phyloP scores from a whole-genome alignment of 148 eudicot species.

The Camellia japonica region DNA sequence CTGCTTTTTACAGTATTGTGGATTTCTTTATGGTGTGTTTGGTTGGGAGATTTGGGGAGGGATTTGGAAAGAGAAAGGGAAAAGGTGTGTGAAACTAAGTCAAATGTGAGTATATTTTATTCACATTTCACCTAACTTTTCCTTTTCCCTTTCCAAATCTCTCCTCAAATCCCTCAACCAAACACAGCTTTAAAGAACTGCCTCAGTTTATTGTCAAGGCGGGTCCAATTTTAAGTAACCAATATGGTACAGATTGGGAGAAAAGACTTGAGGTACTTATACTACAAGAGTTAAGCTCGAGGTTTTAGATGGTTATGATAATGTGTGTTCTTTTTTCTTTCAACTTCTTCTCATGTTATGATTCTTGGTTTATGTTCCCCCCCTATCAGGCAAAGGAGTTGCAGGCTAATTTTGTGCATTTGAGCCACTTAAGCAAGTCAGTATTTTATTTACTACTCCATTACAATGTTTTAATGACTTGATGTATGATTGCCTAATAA shows the following conservation, averaged over 20 bases:
- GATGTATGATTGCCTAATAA: neutral
- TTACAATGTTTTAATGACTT: neutral
- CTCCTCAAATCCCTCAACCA: no score
- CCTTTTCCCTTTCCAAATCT: no score
- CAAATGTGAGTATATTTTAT: no score
- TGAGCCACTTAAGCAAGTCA: conserved; percentile 88
- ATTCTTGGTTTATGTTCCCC: neutral
- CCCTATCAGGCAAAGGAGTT: conserved; percentile 73
- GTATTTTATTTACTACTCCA: conserved; percentile 23
- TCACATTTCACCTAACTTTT: no score
- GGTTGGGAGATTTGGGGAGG: no score
- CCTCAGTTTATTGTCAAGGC: conserved; percentile 78
- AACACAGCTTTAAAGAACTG: conserved; percentile 91
- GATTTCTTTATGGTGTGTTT: no score
- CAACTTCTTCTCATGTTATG: conserved; percentile 1
- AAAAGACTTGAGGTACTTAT: conserved; percentile 74
- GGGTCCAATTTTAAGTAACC: conserved; percentile 60
- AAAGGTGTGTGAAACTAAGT: no score
- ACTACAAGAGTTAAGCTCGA: conserved; percentile 4
- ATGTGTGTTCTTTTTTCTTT: conserved; percentile 4
- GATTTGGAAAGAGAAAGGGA: no score
- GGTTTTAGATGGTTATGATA: neutral
- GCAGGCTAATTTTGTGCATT: conserved; percentile 77
- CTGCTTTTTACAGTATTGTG: conserved; percentile 48
- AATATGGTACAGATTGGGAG: conserved; percentile 85